Base-by-base conservation (phyloP, 768 basidiomycete species). In the Mycena galericulata region DNA sequence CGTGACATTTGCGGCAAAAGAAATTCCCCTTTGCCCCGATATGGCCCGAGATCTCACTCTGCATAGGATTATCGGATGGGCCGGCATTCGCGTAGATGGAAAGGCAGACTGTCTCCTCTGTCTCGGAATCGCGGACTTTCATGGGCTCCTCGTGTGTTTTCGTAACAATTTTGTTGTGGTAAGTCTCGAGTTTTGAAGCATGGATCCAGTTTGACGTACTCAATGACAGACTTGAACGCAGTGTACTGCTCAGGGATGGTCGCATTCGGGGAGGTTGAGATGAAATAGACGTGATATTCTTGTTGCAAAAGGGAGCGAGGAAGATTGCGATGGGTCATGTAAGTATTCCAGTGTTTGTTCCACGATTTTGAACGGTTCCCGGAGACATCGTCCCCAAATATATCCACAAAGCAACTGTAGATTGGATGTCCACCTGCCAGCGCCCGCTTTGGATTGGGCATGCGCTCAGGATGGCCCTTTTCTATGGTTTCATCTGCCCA, bases 341-440 rank as follows among this genome's bases (percentile, higher is more conserved):
- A 85, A 0, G 80, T 76, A 55, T 83, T 85, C 72, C 74, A 79
- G 57, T 86, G 85, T 57, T 84, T 83, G 67, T 85, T 86, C 78
- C 79, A 86, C 41, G 79, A 79, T 66, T 86, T 86, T 6, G 79
- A 80, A 10, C 75, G 68, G 62, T 85, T 85, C 20, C 83, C 83
- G 0, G 83, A 86, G 1, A 84, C 80, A 71, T 86, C 82, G 61
- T 86, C 83, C 1, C 77, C 74, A 64, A 80, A 83, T 0, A 79
- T 41, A 43, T 79, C 77, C 51, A 81, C 72, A 29, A 76, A 77
- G 29, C 73, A 76, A 11, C 70, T 73, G 53, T 80, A 81, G 0
- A 82, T 40, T 2, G 76, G 76, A 40, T 78, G 70, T 0, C 78
- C 78, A 17, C 75, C 56, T 32, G 79, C 80, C 20, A 81, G 57